Evolutionary conservation across 306 rosid genomes (phyloP).

Genomic region (Pachyrhizus erosus): DNA sequence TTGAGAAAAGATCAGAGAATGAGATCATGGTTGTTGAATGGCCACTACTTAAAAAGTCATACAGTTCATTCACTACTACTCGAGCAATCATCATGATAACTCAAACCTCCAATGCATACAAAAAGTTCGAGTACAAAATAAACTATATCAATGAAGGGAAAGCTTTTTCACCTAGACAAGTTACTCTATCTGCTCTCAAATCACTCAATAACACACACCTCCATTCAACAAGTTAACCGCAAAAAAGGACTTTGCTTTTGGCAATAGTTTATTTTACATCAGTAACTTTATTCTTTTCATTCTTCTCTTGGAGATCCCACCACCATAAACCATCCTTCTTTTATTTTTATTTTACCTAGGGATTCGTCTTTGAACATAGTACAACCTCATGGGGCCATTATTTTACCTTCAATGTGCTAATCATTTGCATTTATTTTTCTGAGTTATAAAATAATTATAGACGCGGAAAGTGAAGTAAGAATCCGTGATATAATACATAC

Average conservation of each 20-base stretch:
- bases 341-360: constrained; percentile 38
- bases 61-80: constrained; percentile 13
- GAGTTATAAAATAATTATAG: constrained; percentile 2
- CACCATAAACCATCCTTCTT: constrained; percentile 17
- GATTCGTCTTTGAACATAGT: constrained; percentile 45
- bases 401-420: constrained; percentile 39
- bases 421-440: constrained; percentile 32
- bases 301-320: constrained; percentile 44
- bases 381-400: constrained; percentile 38
- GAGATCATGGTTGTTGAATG: constrained; percentile 25
- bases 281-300: constrained; percentile 36
- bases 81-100: constrained; percentile 43
- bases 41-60: constrained; percentile 12
- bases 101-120: constrained; percentile 31
- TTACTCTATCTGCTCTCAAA: constrained; percentile 21
- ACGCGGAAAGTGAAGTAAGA: constrained; percentile 16
- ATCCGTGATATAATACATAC: background rate
- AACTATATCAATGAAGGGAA: constrained; percentile 23
- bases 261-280: constrained; percentile 16
- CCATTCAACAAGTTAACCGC: constrained; percentile 17
- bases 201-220: constrained; percentile 22
- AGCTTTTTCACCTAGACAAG: constrained; percentile 38
- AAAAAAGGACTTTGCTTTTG: constrained; percentile 35
- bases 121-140: constrained; percentile 17
- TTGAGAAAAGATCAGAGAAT: constrained; percentile 15